Conservation (phyloP, 768 basidiomycete genomes). For the Daedaleopsis nitida region DNA sequence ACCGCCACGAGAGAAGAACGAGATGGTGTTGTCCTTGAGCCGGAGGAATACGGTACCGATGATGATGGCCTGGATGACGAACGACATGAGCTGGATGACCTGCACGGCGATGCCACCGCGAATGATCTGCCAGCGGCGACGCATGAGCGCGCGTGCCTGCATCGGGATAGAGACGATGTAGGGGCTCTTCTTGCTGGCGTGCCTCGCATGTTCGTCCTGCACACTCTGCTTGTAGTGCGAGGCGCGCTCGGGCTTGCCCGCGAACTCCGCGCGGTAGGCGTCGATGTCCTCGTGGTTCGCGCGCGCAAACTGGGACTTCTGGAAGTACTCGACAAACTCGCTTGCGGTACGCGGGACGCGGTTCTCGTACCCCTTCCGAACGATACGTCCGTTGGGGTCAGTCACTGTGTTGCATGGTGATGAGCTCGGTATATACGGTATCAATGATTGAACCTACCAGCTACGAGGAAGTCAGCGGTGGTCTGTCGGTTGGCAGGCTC, state of each 20-base stretch:
- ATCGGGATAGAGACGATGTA: conserved; percentile 38
- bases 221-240: conserved; percentile 50
- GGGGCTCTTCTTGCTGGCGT: conserved; percentile 41
- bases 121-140: conserved; percentile 38
- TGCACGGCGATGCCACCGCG: conserved; percentile 32
- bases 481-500: conserved; percentile 57
- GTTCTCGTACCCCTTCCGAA: conserved; percentile 41
- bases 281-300: conserved; percentile 50
- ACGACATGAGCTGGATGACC: conserved; percentile 38
- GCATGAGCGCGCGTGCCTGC: conserved; percentile 39
- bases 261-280: conserved; percentile 45
- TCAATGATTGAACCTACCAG: conserved; percentile 28
- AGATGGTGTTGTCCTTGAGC: conserved; percentile 53
- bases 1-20: conserved; percentile 78
- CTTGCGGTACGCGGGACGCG: conserved; percentile 53
- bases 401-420: conserved; percentile 42
- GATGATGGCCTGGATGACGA: conserved; percentile 53
- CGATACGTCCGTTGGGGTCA: conserved; percentile 58
- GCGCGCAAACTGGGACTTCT: conserved; percentile 39
- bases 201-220: conserved; percentile 50
- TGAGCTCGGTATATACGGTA: neutral
- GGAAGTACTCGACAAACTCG: conserved; percentile 50
- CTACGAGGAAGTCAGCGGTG: conserved; percentile 60
- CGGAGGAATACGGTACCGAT: conserved; percentile 69
- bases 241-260: conserved; percentile 45